Percentiles rank a stretch among this genome's conserved stretches.
Evolutionary conservation across 345 rosid genomes (phyloP).

Genomic region (Odontarrhena argentea): DNA sequence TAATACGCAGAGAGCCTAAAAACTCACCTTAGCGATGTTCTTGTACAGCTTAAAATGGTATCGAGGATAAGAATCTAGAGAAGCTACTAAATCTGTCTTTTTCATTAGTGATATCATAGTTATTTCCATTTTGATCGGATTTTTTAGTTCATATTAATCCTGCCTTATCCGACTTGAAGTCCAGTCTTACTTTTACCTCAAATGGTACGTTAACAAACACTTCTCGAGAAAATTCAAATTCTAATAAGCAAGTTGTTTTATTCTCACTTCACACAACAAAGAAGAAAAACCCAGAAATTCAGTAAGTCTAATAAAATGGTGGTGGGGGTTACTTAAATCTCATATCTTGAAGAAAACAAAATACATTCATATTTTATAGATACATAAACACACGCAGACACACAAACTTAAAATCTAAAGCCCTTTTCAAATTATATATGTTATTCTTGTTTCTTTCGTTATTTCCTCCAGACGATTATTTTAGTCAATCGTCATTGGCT

Average conservation of each 20-base stretch:
- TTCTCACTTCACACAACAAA: slow-evolving; percentile 23
- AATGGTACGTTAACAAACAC: too few relatives aligned
- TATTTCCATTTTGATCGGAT: neutral
- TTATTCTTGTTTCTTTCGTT: slow-evolving; percentile 17
- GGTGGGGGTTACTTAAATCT: slow-evolving; percentile 28
- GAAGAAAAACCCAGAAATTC: slow-evolving; percentile 19
- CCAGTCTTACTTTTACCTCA: too few relatives aligned
- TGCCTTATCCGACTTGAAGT: too few relatives aligned
- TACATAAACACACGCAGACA: slow-evolving; percentile 29
- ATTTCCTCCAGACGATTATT: slow-evolving; percentile 2
- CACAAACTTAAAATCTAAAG: slow-evolving; percentile 36
- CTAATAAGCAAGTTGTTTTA: neutral
- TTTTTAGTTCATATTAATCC: neutral
- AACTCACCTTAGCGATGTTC: neutral
- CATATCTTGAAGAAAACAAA: slow-evolving; percentile 34
- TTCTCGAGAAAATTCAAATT: neutral
- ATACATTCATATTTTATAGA: slow-evolving; percentile 24
- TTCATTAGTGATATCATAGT: neutral
- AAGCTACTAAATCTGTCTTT: neutral
- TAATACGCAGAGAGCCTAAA: slow-evolving; percentile 9
- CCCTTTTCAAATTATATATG: slow-evolving; percentile 12
- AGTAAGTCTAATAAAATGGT: slow-evolving; percentile 29
- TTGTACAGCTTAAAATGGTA: slow-evolving; percentile 13
- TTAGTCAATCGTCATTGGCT: slow-evolving; percentile 52
- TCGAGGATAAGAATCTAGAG: slow-evolving; percentile 4